Base-by-base conservation (phyloP, 1,284 basidiomycete species). In the Thecaphora frezii region DNA sequence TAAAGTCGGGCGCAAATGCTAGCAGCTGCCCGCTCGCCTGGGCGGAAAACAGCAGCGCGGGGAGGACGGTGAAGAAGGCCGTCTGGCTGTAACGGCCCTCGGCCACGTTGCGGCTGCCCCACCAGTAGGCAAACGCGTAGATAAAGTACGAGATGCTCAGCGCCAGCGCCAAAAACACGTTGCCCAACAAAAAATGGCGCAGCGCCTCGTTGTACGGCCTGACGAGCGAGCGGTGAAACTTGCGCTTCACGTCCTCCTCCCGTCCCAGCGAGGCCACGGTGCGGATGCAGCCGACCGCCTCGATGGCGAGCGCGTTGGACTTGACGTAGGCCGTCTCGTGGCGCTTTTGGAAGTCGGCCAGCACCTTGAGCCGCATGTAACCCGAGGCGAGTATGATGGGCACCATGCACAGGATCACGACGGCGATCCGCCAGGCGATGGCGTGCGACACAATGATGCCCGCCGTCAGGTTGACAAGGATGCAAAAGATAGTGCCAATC, bases 81-180 rank as follows among this genome's bases (percentile, higher is more conserved):
- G 69, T 67, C 44, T 69, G 69, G 5, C 56, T 51, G 41, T 66
- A 71, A 16, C 64, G 52, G 4, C 55, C 65, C 21, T 71, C 62
- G 0, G 69, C 69, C n/a, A 74, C 64, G 30, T 70, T 70, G 25
- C 62, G 57, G 21, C 67, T 70, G 23, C 72, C 72, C 69, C 69
- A 74, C 67, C 67, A 74, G 44, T 74, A 74, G 26, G 72, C 72
- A 45, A 72, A 74, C 10, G 65, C 69, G 40, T 74, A 69, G 44
- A 73, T 65, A 51, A 73, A 73, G 59, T 73, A 73, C 21, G 66
- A 69, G 39, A 73, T 65, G 43, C 71, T 73, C 39, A 74, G 49
- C 25, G 72, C 66, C 7, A 68, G 39, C 1, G 72, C 72, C 37
- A 74, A 39, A 18, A 62, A 72, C 14, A 69, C 47, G 38, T 74